Base-by-base conservation (phyloP, 169 alveolate genomes). In the Theileria annulata region DNA sequence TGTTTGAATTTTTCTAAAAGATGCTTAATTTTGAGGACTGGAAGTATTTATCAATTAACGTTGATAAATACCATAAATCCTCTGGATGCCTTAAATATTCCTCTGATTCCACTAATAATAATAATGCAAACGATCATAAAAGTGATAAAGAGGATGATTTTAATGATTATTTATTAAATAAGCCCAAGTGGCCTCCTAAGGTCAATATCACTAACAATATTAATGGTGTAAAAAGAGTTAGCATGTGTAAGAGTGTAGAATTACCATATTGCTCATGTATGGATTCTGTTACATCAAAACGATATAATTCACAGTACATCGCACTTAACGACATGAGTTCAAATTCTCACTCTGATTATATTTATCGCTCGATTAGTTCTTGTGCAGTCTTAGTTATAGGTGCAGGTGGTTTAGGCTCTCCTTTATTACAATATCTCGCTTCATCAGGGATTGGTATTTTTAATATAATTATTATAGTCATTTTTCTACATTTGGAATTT, bases 381-480 rank as follows among this genome's bases (percentile, higher is more conserved):
- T 84, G 98, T 27, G 94, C 95, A 72, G 98, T 97, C 30, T 85
- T 96, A 51, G 92, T 98, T 0, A 90, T 98, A 3, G 99, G 99
- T 28, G 98, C 99, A 28, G 99, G 99, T 63, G 99, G 99, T 17
- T 87, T 97, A 15, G 99, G 99, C 17, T 94, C 99, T 21, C 99
- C 99, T 13, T 93, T 96, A 31, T 78, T 94, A 13, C 86, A 95
- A 60, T 97, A 98, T 79, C 90, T 98, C 51, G 92, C 99, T 9
- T 99, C 98, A n/a, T 98, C 98, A 49, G 99, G 99, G 13, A 91
- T 97, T 28, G 99, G 99, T 90, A 23, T 54, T 54, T 21, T n/a
- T 54, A 54, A n/a, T 12, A n/a, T 12, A n/a, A 12, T 21, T 21
- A 5, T n/a, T 47, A 47, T 47, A 47, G n/a, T n/a, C n/a, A n/a